A percentile compares a stretch with the other conserved stretches of the same genome.
Conservation (phyloP, 257 asterid species). For the Solanum bulbocastanum region DNA sequence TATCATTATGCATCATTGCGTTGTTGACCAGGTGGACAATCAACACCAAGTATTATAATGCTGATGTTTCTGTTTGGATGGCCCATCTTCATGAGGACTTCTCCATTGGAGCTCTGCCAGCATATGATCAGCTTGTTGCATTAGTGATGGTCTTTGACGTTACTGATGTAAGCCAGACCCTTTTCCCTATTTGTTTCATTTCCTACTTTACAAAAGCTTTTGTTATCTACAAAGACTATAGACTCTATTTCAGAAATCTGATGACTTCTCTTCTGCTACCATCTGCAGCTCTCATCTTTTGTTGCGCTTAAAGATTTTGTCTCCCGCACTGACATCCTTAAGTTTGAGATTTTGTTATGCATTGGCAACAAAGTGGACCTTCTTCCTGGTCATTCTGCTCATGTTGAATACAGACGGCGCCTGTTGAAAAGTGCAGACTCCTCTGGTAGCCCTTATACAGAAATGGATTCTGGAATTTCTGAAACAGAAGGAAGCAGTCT, state of each 20-base stretch:
- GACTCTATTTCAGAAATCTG: neutral
- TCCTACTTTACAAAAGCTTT: neutral
- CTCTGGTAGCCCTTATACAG: slow-evolving; percentile 17
- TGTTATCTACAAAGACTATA: neutral
- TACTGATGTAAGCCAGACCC: slow-evolving; percentile 44
- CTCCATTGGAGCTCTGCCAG: slow-evolving; percentile 35
- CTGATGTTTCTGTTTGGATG: slow-evolving; percentile 74
- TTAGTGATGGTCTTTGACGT: slow-evolving; percentile 86
- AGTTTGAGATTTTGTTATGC: slow-evolving; percentile 68
- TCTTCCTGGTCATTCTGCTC: slow-evolving; percentile 80
- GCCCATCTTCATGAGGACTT: slow-evolving; percentile 58
- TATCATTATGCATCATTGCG: slow-evolving; percentile 6
- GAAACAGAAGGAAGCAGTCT: slow-evolving; percentile 87
- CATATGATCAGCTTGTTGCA: slow-evolving; percentile 40
- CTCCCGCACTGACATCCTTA: slow-evolving; percentile 52
- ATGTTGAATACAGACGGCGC: slow-evolving; percentile 61
- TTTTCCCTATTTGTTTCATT: neutral
- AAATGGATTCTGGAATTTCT: slow-evolving; percentile 60
- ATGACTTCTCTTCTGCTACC: slow-evolving; percentile 9
- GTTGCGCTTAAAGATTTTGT: slow-evolving; percentile 68
- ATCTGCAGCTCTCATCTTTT: slow-evolving; percentile 64
- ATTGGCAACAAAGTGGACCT: slow-evolving; percentile 94
- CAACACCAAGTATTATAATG: slow-evolving; percentile 83
- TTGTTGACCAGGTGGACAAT: slow-evolving; percentile 65
- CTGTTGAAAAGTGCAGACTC: slow-evolving; percentile 44